Base-by-base conservation (phyloP, 2,329 filamentous ascomycete species). In the Fusarium brachygibbosum region DNA sequence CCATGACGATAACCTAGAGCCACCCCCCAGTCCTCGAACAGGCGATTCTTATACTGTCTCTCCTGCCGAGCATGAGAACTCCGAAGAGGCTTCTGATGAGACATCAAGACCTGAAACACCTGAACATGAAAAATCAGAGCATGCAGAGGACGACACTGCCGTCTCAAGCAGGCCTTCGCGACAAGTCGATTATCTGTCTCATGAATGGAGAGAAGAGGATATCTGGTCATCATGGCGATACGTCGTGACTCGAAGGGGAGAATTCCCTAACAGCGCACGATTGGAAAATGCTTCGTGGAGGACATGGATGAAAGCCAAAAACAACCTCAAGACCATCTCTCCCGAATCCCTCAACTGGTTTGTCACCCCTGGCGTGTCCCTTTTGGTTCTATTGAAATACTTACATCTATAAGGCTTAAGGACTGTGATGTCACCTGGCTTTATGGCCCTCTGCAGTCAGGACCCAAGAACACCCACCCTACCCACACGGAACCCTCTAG, bases 141-240 rank as follows among this genome's bases (percentile, higher is more conserved):
- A 89, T 32, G 91, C 91, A 11, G 91, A 92, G 70, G 94, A 97
- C 73, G 94, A 97, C 78, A 91, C 90, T 12, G 91, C 91, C 13
- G 85, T 97, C 37, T 87, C 89, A 66, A 85, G 85, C 34, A 88
- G 91, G 74, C 93, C 93, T 3, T 94, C 94, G 45, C 86, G 93
- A 69, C 93, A 97, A 80, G 94, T 97, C n/a, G 94, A 97, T 80
- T 97, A 97, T 77, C 87, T 98, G 46, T 97, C 94, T 19, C 93
- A 98, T 76, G 89, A 95, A 66, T 97, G 95, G 93, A 89, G 88
- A 68, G 94, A 98, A 80, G 94, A 98, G 79, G 95, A 99, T 79
- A 97, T 98, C 28, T 98, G 94, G 94, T 91, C 93, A 8, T 98
- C 95, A 2, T 98, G 96, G 96, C 90, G 94, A 76, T 96, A 97